A percentile compares a stretch with the other conserved stretches of the same genome.
Evolutionary conservation across 2,329 filamentous ascomycete species (phyloP).

Genomic region (Trichoderma koningiopsis): DNA sequence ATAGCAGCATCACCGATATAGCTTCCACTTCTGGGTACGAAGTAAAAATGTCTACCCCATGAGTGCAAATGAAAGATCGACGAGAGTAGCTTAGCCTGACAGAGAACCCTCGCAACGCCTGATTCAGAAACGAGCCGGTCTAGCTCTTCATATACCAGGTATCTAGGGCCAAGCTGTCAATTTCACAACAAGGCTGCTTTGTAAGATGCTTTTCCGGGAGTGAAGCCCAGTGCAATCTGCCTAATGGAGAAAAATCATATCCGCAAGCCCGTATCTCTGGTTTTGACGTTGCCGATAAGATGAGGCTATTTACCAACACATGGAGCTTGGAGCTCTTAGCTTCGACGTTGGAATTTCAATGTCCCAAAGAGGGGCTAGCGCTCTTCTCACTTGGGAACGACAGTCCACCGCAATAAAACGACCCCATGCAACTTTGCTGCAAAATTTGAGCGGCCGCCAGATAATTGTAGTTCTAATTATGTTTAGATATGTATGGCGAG

Average conservation of each 20-base stretch:
- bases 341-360: background rate
- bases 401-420: conserved; percentile 14
- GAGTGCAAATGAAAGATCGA: background rate
- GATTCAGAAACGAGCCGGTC: conserved; percentile 14
- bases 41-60: background rate
- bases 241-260: background rate
- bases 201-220: background rate
- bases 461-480: background rate
- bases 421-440: background rate
- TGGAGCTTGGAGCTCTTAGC: background rate
- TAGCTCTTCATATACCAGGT: background rate
- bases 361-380: background rate
- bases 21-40: background rate
- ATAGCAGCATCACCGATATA: background rate
- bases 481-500: background rate
- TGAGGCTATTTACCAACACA: background rate
- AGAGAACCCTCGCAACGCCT: conserved; percentile 18
- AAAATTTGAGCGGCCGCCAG: conserved; percentile 11
- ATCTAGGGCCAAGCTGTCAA: background rate
- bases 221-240: conserved; percentile 11
- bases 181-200: background rate
- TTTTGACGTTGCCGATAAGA: conserved; percentile 1
- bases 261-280: conserved; percentile 2
- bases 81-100: conserved; percentile 6
- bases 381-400: background rate